Base-by-base conservation (phyloP, 192 early-diverging fungal genomes). In the Polychytrium aggregatum region DNA sequence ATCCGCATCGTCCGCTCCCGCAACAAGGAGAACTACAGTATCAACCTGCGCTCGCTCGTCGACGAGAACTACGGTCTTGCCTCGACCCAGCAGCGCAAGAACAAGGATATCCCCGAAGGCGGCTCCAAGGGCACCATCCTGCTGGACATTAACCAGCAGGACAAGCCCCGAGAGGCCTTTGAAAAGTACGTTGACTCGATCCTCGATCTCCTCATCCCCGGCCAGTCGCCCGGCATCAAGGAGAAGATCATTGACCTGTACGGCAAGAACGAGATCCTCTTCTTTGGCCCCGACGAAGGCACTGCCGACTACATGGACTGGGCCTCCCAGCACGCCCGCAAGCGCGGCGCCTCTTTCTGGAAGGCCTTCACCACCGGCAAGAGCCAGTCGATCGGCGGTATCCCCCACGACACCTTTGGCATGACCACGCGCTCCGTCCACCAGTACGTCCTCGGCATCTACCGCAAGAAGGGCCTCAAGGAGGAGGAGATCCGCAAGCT, bases 361-460 rank as follows among this genome's bases (percentile, higher is more conserved):
- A 98, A 96, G 78, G 92, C 94, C 24, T 98, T 98, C 78, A 98
- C 94, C 30, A 98, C 94, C 13, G 94, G 94, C 51, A 98, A 98
- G 81, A 82, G 78, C 57, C 94, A 96, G 71, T 70, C 82, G 7
- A 62, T 98, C 53, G 94, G 67, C 22, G 93, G 93, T 52, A 98
- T 98, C 48, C 94, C 92, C 38, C 94, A 98, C 70, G 94, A 98
- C 62, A 72, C 71, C 37, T 96, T 88, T 65, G 94, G 94, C 57
- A 96, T 96, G 92, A 98, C 94, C 35, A 98, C 94, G 2, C 86
- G 94, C 55, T 93, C 90, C 18, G 94, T 98, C 6, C 94, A 98
- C 67, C 94, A 98, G 71, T 98, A 96, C 68, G 94, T 96, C n/a
- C 65, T 98, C 37, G 94, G 94, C 57, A 94, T 98, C 64, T 84